Conservation (phyloP, 2,329 filamentous ascomycete species). For the Xylaria arbuscula region DNA sequence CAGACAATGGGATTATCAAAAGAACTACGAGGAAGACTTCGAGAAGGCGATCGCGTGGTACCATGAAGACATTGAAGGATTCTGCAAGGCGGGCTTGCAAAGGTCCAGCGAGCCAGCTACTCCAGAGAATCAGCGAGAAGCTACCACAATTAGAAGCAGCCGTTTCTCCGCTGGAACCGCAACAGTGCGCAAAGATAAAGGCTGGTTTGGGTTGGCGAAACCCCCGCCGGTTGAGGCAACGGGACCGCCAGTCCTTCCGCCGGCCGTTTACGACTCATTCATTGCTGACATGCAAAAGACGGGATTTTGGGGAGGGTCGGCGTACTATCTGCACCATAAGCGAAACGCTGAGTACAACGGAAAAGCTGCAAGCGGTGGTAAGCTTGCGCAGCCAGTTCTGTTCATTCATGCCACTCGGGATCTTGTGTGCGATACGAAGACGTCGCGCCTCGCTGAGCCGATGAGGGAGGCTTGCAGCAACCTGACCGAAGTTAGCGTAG, state of each 20-base stretch:
- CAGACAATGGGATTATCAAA: slow-evolving; percentile 49
- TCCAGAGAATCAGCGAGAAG: too few species aligned
- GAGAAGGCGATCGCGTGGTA: slow-evolving; percentile 41
- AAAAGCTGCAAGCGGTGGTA: slow-evolving; percentile 45
- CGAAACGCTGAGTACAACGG: slow-evolving; percentile 55
- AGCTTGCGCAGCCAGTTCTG: slow-evolving; percentile 48
- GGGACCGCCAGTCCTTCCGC: slow-evolving; percentile 19
- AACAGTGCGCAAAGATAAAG: slow-evolving; percentile 23
- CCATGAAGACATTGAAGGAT: slow-evolving; percentile 37
- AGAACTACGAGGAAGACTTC: slow-evolving; percentile 45
- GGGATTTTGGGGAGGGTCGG: slow-evolving; percentile 49
- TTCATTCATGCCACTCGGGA: slow-evolving; percentile 55
- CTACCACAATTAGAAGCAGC: too few species aligned
- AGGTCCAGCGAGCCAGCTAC: slow-evolving; percentile 48
- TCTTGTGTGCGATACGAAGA: slow-evolving; percentile 51
- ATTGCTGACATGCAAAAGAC: slow-evolving; percentile 52
- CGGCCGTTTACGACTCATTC: slow-evolving; percentile 40
- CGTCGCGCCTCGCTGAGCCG: slow-evolving; percentile 50
- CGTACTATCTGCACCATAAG: slow-evolving; percentile 56
- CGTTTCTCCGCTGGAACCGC: slow-evolving; percentile 20
- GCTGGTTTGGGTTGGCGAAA: slow-evolving; percentile 31
- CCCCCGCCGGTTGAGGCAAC: slow-evolving; percentile 21
- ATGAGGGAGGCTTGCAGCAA: slow-evolving; percentile 52
- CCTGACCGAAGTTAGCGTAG: slow-evolving; percentile 52
- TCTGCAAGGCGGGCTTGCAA: slow-evolving; percentile 20